Conservation (phyloP, 441 rosid genomes). For the Gossypium gossypioides region DNA sequence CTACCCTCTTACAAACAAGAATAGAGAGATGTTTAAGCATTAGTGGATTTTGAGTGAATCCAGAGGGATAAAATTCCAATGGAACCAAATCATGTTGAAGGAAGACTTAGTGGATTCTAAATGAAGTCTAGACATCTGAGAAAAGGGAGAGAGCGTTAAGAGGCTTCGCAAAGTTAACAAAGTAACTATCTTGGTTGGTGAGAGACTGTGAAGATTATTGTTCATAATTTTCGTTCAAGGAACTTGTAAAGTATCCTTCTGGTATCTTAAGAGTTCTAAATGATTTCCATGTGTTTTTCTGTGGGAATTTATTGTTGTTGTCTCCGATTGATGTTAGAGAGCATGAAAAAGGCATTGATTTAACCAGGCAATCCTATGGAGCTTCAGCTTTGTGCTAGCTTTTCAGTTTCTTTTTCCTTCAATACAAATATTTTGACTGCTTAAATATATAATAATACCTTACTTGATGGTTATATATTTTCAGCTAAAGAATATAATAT, state of each 20-base stretch:
- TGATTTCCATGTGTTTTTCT: not conserved
- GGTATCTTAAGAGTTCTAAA: not conserved
- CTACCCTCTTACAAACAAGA: not conserved
- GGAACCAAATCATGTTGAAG: not conserved
- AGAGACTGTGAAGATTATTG: not conserved
- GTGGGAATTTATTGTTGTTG: not conserved
- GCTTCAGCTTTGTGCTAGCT: not conserved
- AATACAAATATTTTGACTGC: not conserved
- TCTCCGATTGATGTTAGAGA: not conserved
- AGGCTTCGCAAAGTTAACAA: not conserved
- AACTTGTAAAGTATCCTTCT: not conserved
- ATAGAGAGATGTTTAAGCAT: not conserved
- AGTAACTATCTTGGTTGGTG: not conserved
- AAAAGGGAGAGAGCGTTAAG: not conserved
- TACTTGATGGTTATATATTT: constrained; percentile 15
- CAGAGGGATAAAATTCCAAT: not conserved
- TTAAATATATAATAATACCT: constrained; percentile 3
- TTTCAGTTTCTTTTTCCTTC: not conserved
- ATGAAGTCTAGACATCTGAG: not conserved
- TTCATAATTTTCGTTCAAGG: not conserved
- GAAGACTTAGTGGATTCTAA: not conserved
- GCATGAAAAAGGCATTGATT: not conserved
- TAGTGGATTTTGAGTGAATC: not conserved
- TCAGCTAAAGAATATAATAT: constrained; percentile 79
- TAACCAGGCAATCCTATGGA: not conserved